Percentiles rank a stretch among this genome's conserved stretches.
Evolutionary conservation across 768 basidiomycete species (phyloP).

Genomic region (Xanthoconium purpureum): DNA sequence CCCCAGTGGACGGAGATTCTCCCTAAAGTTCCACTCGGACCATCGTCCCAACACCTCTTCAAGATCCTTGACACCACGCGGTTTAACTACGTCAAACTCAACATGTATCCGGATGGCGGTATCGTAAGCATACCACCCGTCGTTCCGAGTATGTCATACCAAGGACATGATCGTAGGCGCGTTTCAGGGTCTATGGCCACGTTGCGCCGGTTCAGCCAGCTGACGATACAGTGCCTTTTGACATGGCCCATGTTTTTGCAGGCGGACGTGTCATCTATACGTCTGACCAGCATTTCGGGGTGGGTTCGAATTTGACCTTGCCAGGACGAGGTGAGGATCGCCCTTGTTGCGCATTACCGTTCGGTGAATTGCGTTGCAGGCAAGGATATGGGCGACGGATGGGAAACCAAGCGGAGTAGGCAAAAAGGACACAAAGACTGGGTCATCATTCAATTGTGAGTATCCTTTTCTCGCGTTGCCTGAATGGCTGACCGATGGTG

Average conservation of each 20-base stretch:
- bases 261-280: constrained; percentile 81
- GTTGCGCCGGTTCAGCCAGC: constrained; percentile 64
- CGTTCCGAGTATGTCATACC: neutral
- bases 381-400: constrained; percentile 95
- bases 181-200: constrained; percentile 87
- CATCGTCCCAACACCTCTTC: constrained; percentile 88
- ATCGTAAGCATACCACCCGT: constrained; percentile 51
- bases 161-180: constrained; percentile 51
- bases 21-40: constrained; percentile 72
- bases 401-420: constrained; percentile 94
- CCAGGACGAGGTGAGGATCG: constrained; percentile 73
- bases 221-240: constrained; percentile 51
- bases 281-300: constrained; percentile 95
- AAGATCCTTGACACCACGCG: constrained; percentile 50
- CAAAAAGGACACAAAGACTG: constrained; percentile 82
- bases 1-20: constrained; percentile 78
- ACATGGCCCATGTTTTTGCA: constrained; percentile 87
- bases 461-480: constrained; percentile 9
- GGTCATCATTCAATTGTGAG: constrained; percentile 83
- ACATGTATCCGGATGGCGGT: constrained; percentile 97
- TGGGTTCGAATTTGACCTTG: constrained; percentile 85
- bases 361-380: constrained; percentile 34
- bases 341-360: neutral
- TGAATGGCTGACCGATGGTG: neutral
- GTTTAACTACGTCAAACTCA: constrained; percentile 82